Evolutionary conservation across 2,329 filamentous ascomycete genomes (phyloP).

Genomic region (Torrubiellomyces zombiae): DNA sequence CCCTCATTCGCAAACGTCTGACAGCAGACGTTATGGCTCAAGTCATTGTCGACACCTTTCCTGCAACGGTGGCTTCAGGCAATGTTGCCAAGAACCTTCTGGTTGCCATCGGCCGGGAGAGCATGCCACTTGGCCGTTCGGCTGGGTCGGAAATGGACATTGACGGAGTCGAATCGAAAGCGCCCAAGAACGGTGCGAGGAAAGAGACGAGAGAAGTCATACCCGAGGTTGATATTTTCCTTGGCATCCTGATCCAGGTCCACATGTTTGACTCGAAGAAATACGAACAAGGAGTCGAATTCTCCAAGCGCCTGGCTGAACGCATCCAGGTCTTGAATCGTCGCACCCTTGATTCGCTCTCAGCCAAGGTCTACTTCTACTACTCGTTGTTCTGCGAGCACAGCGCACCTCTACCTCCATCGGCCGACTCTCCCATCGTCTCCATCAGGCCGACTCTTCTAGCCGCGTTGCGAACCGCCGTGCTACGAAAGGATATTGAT

Average conservation of each 20-base stretch:
- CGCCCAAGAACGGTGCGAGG: slow-evolving; percentile 38
- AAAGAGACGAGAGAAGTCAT: slow-evolving; percentile 61
- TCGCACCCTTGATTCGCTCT: slow-evolving; percentile 81
- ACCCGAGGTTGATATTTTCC: slow-evolving; percentile 77
- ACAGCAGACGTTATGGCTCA: slow-evolving; percentile 66
- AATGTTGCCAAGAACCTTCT: slow-evolving; percentile 54
- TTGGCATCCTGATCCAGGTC: slow-evolving; percentile 75
- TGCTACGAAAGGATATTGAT: slow-evolving; percentile 89
- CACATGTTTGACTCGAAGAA: slow-evolving; percentile 76
- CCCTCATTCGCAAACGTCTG: slow-evolving; percentile 82
- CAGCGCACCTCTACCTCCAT: slow-evolving; percentile 72
- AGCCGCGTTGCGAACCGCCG: slow-evolving; percentile 80
- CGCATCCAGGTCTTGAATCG: slow-evolving; percentile 81
- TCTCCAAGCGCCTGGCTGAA: slow-evolving; percentile 70
- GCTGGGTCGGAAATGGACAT: slow-evolving; percentile 54
- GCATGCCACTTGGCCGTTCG: slow-evolving; percentile 43
- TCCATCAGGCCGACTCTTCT: slow-evolving; percentile 74
- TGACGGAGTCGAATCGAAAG: slow-evolving; percentile 41
- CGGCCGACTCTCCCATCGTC: slow-evolving; percentile 73
- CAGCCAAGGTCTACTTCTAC: slow-evolving; percentile 96
- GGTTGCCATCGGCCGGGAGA: slow-evolving; percentile 49
- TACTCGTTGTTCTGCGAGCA: slow-evolving; percentile 92
- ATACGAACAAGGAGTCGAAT: slow-evolving; percentile 62
- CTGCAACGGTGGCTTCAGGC: slow-evolving; percentile 41
- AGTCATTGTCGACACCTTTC: slow-evolving; percentile 68